Base-by-base conservation (phyloP, 192 early-diverging fungal species). In the Pilobolus umbonatus region DNA sequence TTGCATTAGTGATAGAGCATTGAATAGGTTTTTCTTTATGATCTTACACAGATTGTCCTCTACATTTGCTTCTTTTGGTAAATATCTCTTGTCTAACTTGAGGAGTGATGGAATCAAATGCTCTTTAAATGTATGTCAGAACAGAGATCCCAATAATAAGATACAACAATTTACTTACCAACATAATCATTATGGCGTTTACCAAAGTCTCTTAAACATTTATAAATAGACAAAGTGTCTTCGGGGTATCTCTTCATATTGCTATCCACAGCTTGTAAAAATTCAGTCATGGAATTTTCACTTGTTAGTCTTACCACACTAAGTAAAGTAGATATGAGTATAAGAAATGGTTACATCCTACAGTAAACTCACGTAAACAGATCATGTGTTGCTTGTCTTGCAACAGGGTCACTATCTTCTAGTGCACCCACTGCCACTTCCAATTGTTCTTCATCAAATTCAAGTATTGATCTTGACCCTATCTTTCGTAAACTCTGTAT, bases 401-500 rank as follows among this genome's bases (percentile, higher is more conserved):
- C 87, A 2, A 60, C 59, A 7, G 46, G 54, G 61, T 85, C 80
- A 2, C 86, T 76, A 71, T 95, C 94, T 51, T 91, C 83, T 43
- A 98, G 75, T 7, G 87, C 88, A 54, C 88, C 85, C 2, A 82
- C 56, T 9, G 88, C 75, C 45, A 85, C 86, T 32, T 82, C 69
- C 3, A 95, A 71, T 69, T 92, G 88, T 56, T 92, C 88, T 5
- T 77, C 80, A 34, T 85, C 79, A 29, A 94, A 72, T 15, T 64
- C 52, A 7, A 94, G 76, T 0, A 61, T 64, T 8, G 76, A 57
- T 1, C 72, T 71, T 3, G 65, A 63, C 1, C 86, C 91, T 45
- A 98, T 86, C 40, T 83, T 77, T 19, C 73, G 75, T 12, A 98
- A 78, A 47, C 81, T 88, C 17, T 76, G 76, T 30, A 96, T 84